phyloP scores from a whole-genome alignment of 75 land plant species.

The Gnetum montanum region DNA sequence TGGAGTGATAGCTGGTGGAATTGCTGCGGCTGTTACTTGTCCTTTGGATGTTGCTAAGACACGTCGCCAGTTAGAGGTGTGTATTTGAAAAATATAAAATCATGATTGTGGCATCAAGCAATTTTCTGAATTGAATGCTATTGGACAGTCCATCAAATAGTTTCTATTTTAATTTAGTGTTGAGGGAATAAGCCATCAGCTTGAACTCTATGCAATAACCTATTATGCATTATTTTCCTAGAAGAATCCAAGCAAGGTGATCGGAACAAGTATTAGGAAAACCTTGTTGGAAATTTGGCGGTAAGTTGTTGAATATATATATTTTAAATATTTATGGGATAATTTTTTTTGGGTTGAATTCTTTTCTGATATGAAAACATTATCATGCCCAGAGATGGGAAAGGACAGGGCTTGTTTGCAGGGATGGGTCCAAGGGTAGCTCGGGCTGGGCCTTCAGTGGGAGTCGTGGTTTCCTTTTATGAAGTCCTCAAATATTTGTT shows the following conservation, averaged over 20 bases:
- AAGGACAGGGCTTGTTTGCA: slow-evolving; percentile 57
- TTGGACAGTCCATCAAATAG: too few relatives aligned
- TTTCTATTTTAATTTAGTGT: too few relatives aligned
- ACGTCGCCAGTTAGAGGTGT: slow-evolving; percentile 86
- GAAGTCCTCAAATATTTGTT: slow-evolving; percentile 67
- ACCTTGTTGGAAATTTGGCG: slow-evolving; percentile 73
- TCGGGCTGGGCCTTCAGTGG: slow-evolving; percentile 91
- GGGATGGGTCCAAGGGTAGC: slow-evolving; percentile 85
- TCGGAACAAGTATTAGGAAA: slow-evolving; percentile 48
- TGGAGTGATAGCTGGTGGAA: slow-evolving; percentile 82
- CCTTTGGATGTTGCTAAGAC: slow-evolving; percentile 98
- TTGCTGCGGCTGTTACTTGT: slow-evolving; percentile 95
- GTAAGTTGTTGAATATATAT: slow-evolving; percentile 38
- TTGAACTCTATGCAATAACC: too few relatives aligned
- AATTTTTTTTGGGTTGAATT: too few relatives aligned
- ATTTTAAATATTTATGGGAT: too few relatives aligned
- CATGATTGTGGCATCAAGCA: too few relatives aligned
- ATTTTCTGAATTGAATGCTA: too few relatives aligned
- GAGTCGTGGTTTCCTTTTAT: slow-evolving; percentile 91
- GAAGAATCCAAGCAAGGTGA: slow-evolving; percentile 67
- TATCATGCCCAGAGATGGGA: slow-evolving; percentile 70
- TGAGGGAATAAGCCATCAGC: too few relatives aligned
- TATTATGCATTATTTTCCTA: slow-evolving; percentile 14
- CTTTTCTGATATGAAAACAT: too few relatives aligned
- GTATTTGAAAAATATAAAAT: not conserved